These are phyloP conservation scores for Lentinula lateritia DNA, from an alignment of 768 basidiomycete genomes.

Conservation along the genomic window DNA sequence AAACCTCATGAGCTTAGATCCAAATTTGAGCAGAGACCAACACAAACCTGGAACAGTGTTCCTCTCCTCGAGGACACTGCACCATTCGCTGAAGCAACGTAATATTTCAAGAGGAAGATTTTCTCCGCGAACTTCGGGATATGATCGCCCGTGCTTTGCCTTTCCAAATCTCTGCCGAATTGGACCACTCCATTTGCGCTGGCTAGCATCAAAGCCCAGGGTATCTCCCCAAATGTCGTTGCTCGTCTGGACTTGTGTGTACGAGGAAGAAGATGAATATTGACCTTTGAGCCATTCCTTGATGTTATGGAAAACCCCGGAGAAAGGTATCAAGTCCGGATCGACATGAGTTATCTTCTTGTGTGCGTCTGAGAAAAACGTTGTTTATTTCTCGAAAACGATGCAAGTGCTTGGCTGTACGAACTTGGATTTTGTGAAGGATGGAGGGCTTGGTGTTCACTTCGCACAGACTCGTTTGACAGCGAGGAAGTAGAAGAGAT, in stretches of 20 bases:
- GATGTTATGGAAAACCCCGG: conserved; percentile 11
- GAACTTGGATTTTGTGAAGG: conserved; percentile 2
- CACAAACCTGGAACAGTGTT: conserved; percentile 47
- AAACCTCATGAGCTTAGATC: background rate
- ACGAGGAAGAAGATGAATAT: background rate
- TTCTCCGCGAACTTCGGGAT: conserved; percentile 26
- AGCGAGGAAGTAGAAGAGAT: background rate
- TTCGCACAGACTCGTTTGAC: background rate
- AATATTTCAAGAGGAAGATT: conserved; percentile 57
- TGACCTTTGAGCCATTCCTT: conserved; percentile 2
- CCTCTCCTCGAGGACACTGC: conserved; percentile 52
- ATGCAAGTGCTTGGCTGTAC: background rate
- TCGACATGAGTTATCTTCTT: conserved; percentile 13
- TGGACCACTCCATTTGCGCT: conserved; percentile 29
- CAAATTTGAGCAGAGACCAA: background rate
- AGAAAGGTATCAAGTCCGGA: conserved; percentile 22
- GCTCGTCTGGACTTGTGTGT: background rate
- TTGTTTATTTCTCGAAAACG: background rate
- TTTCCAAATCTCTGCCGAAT: conserved; percentile 21
- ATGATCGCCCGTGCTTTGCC: conserved; percentile 22
- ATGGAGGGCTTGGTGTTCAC: conserved; percentile 3
- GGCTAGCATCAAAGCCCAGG: conserved; percentile 7
- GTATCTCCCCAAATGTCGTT: conserved; percentile 5
- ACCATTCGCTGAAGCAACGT: conserved; percentile 52
- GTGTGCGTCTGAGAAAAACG: background rate